A percentile compares a stretch with the other conserved stretches of the same genome.
phyloP scores from a whole-genome alignment of 306 rosid species.

The Quercus suber region DNA sequence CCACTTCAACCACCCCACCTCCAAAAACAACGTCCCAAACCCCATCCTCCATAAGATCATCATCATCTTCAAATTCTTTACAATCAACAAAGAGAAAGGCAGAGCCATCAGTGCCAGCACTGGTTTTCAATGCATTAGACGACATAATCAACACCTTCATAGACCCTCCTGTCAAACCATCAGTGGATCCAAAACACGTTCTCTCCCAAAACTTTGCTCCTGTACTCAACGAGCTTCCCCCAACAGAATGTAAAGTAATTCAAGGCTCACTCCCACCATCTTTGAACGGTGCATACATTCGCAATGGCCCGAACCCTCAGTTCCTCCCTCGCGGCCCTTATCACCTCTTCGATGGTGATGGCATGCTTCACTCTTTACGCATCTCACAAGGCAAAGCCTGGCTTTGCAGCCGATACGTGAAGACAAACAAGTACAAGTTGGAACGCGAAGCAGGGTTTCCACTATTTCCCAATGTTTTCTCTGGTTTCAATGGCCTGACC shows the following conservation, averaged over 20 bases:
- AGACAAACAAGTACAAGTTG: conserved; percentile 56
- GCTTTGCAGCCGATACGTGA: conserved; percentile 78
- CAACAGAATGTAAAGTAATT: conserved; percentile 52
- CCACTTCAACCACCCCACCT: not conserved
- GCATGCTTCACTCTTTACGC: conserved; percentile 75
- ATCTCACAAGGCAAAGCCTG: conserved; percentile 60
- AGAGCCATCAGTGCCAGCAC: conserved; percentile 19
- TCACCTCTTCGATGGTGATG: conserved; percentile 94
- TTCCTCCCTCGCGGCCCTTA: conserved; percentile 88
- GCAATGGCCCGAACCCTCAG: conserved; percentile 95
- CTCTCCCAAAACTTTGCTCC: conserved; percentile 76
- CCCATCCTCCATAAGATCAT: not conserved
- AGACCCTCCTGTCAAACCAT: conserved; percentile 69
- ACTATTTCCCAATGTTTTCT: conserved; percentile 69
- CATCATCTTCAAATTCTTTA: not conserved
- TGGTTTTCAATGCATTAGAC: conserved; percentile 58
- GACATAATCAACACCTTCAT: conserved; percentile 70
- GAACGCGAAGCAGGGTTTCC: conserved; percentile 70
- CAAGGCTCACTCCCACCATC: conserved; percentile 55
- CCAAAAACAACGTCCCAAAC: not conserved
- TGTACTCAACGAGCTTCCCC: conserved; percentile 62
- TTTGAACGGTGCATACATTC: conserved; percentile 76
- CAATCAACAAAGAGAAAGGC: not conserved
- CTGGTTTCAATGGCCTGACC: conserved; percentile 56
- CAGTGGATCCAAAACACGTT: conserved; percentile 54